Conservation (phyloP, 1,139 yeast genomes). For the Trichomonascaceae sp. region DNA sequence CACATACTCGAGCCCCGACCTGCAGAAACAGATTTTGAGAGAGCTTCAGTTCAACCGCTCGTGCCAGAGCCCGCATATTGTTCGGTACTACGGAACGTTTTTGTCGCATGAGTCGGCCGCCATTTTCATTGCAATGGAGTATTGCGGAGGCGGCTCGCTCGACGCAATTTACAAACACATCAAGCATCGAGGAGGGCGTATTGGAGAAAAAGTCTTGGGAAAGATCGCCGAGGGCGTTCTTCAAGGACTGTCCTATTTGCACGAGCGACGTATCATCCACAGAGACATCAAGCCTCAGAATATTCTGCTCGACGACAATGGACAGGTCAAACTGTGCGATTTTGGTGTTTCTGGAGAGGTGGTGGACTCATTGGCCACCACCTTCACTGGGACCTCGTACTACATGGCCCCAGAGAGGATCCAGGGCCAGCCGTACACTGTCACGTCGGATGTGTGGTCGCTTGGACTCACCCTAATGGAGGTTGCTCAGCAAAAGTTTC, state of each 20-base stretch:
- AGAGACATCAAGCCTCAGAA: slow-evolving; percentile 88
- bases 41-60: slow-evolving; percentile 79
- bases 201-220: slow-evolving; percentile 86
- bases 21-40: slow-evolving; percentile 69
- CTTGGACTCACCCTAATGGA: slow-evolving; percentile 82
- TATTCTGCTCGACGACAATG: slow-evolving; percentile 57
- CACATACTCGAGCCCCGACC: slow-evolving; percentile 71
- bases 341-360: slow-evolving; percentile 99
- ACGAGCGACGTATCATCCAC: slow-evolving; percentile 78
- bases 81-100: slow-evolving; percentile 85
- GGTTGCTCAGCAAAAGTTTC: slow-evolving; percentile 83
- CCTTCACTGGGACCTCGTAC: slow-evolving; percentile 93
- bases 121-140: slow-evolving; percentile 90
- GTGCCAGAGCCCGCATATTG: slow-evolving; percentile 75
- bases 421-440: slow-evolving; percentile 88
- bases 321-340: slow-evolving; percentile 87
- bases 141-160: slow-evolving; percentile 83
- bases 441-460: slow-evolving; percentile 94
- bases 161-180: slow-evolving; percentile 78
- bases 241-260: slow-evolving; percentile 73
- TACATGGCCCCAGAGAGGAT: slow-evolving; percentile 98
- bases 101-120: slow-evolving; percentile 62
- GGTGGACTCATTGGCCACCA: slow-evolving; percentile 85
- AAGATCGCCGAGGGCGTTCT: slow-evolving; percentile 78
- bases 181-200: slow-evolving; percentile 56